phyloP scores from a whole-genome alignment of 108 stramenopile genomes.

The Epithemia pelagica region DNA sequence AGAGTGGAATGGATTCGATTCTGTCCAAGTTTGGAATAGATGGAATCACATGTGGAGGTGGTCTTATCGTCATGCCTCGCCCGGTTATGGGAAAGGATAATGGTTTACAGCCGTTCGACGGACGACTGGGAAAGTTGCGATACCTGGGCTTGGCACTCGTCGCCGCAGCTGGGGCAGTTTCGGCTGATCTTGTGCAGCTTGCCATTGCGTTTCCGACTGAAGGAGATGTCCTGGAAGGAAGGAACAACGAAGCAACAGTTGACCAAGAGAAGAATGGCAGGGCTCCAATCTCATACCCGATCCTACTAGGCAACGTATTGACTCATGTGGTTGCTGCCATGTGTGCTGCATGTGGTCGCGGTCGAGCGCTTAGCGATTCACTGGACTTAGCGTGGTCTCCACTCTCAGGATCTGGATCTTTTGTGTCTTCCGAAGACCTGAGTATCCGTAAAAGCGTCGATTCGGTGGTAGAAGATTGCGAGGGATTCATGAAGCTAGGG shows the following conservation, averaged over 20 bases:
- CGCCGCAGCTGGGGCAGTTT: constrained; percentile 69
- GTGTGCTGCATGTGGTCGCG: constrained; percentile 65
- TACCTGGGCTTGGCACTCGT: constrained; percentile 71
- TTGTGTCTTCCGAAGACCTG: constrained; percentile 20
- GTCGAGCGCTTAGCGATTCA: constrained; percentile 47
- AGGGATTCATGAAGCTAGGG: constrained; percentile 65
- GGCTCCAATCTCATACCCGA: constrained; percentile 68
- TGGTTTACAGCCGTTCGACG: constrained; percentile 74
- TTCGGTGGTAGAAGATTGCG: constrained; percentile 50
- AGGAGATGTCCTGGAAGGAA: constrained; percentile 2
- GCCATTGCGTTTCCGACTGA: constrained; percentile 61
- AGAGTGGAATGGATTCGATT: constrained; percentile 21
- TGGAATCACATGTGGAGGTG: constrained; percentile 32
- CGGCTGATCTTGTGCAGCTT: constrained; percentile 70
- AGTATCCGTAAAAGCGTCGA: constrained; percentile 22
- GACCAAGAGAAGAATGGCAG: constrained; percentile 22
- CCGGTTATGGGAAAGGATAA: constrained; percentile 44
- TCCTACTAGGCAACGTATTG: constrained; percentile 66
- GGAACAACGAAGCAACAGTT: constrained; percentile 10
- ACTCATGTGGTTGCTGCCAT: constrained; percentile 76
- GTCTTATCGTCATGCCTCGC: constrained; percentile 51
- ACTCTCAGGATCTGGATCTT: constrained; percentile 29
- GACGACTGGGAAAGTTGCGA: constrained; percentile 65
- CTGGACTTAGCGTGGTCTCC: constrained; percentile 43
- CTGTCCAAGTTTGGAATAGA: constrained; percentile 67